Conservation (phyloP, 495 filamentous ascomycete species). For the Penicillium atrosanguineum region DNA sequence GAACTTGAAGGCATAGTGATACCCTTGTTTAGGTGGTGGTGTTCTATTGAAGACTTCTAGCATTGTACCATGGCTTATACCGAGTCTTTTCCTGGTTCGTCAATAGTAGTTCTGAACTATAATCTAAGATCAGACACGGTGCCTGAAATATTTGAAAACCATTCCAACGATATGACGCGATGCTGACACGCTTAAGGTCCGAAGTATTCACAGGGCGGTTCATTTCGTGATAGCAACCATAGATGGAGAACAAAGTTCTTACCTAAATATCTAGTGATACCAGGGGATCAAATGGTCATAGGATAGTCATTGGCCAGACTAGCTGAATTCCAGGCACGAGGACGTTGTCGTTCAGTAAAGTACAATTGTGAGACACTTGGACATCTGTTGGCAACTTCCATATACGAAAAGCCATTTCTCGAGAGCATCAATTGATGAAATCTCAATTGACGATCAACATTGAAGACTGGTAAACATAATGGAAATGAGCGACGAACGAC, state of each 20-base stretch:
- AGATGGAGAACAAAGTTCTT: background rate
- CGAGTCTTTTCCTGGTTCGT: background rate
- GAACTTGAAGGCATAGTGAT: conserved; percentile 18
- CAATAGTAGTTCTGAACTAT: background rate
- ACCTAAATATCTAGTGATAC: background rate
- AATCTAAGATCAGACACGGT: background rate
- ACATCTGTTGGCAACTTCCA: too few relatives aligned
- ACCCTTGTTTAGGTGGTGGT: conserved; percentile 23
- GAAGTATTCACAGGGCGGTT: background rate
- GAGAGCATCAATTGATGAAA: background rate
- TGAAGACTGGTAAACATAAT: background rate
- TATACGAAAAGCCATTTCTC: too few relatives aligned
- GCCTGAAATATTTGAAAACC: background rate
- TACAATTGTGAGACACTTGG: background rate
- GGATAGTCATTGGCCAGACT: background rate
- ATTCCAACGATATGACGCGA: background rate
- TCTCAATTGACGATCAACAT: background rate
- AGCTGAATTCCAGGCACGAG: background rate
- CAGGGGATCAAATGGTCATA: background rate
- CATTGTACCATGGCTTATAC: conserved; percentile 1
- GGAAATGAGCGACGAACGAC: background rate
- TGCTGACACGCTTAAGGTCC: background rate
- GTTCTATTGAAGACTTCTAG: background rate
- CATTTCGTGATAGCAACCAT: background rate
- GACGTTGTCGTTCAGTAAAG: background rate